These are phyloP conservation scores for Colletotrichum lentis DNA, from an alignment of 2,329 filamentous ascomycete genomes.

Conservation along the genomic window DNA sequence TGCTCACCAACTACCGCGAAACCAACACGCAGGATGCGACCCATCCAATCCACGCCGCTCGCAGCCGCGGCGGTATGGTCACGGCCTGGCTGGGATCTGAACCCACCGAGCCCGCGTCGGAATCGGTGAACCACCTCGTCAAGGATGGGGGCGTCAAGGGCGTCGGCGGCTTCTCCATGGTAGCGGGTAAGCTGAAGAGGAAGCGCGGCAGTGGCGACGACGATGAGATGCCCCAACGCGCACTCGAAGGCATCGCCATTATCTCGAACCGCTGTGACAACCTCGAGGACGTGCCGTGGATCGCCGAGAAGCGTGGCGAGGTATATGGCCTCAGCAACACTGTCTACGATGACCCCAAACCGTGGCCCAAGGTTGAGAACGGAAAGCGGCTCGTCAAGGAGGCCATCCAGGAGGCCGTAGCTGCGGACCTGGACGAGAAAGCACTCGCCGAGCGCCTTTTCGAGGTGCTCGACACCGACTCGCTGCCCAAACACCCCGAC, in stretches of 20 bases:
- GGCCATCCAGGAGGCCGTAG: constrained; percentile 52
- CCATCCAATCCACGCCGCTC: constrained; percentile 62
- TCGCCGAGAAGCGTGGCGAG: constrained; percentile 60
- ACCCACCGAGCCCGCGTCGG: constrained; percentile 55
- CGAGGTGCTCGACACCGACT: constrained; percentile 64
- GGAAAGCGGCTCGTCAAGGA: constrained; percentile 59
- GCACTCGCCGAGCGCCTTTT: constrained; percentile 62
- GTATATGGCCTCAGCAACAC: constrained; percentile 71
- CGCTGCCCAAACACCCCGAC: constrained; percentile 54
- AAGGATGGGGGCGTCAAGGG: constrained; percentile 63
- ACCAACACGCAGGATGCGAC: constrained; percentile 56
- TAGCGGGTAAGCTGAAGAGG: constrained; percentile 67
- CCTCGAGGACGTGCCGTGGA: constrained; percentile 64
- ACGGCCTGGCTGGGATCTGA: constrained; percentile 67
- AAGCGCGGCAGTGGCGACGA: constrained; percentile 25
- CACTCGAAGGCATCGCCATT: constrained; percentile 63
- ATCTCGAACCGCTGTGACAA: constrained; percentile 68
- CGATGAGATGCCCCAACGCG: constrained; percentile 25
- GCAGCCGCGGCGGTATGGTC: constrained; percentile 70
- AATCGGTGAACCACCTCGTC: constrained; percentile 63
- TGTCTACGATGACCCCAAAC: constrained; percentile 59
- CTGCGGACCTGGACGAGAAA: constrained; percentile 52
- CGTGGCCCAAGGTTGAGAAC: constrained; percentile 69
- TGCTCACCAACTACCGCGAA: constrained; percentile 74
- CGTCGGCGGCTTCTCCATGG: constrained; percentile 72